These are phyloP conservation scores for Melanopsichium pennsylvanicum DNA, from an alignment of 1,284 basidiomycete species.

Conservation along the genomic window DNA sequence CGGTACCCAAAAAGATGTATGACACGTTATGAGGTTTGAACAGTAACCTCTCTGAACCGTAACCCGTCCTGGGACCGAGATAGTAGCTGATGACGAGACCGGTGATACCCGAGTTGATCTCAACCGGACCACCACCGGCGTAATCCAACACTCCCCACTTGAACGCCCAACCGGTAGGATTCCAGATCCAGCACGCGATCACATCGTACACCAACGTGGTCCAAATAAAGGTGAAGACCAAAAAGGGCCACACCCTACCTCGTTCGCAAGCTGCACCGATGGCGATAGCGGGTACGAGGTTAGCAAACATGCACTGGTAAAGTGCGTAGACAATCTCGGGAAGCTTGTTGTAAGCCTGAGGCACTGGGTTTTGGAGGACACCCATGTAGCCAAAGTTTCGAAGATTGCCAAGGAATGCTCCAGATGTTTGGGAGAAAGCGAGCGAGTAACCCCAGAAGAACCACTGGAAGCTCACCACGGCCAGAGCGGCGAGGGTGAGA, in stretches of 20 bases:
- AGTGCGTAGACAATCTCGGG: constrained; percentile 70
- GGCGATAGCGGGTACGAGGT: constrained; percentile 70
- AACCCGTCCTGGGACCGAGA: constrained; percentile 86
- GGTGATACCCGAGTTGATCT: constrained; percentile 86
- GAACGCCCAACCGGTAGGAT: constrained; percentile 84
- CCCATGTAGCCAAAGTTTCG: constrained; percentile 71
- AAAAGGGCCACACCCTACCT: constrained; percentile 83
- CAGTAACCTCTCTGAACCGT: constrained; percentile 83
- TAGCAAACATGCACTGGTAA: constrained; percentile 67
- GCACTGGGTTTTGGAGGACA: constrained; percentile 79
- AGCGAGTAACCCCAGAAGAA: constrained; percentile 67
- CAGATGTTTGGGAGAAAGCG: constrained; percentile 72
- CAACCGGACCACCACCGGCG: constrained; percentile 91
- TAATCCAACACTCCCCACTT: constrained; percentile 91
- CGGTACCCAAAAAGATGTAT: constrained; percentile 84
- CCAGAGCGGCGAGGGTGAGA: constrained; percentile 67
- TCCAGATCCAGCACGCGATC: constrained; percentile 79
- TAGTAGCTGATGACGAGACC: constrained; percentile 90
- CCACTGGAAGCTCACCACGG: constrained; percentile 71
- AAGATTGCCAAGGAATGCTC: constrained; percentile 78
- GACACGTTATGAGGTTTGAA: constrained; percentile 94
- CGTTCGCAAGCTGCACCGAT: constrained; percentile 81
- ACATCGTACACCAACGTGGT: constrained; percentile 73
- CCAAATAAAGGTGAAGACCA: constrained; percentile 88
- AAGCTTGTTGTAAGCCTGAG: constrained; percentile 71